These are phyloP conservation scores for Sanghuangporus weigelae DNA, from an alignment of 1,284 basidiomycete genomes.

Conservation along the genomic window DNA sequence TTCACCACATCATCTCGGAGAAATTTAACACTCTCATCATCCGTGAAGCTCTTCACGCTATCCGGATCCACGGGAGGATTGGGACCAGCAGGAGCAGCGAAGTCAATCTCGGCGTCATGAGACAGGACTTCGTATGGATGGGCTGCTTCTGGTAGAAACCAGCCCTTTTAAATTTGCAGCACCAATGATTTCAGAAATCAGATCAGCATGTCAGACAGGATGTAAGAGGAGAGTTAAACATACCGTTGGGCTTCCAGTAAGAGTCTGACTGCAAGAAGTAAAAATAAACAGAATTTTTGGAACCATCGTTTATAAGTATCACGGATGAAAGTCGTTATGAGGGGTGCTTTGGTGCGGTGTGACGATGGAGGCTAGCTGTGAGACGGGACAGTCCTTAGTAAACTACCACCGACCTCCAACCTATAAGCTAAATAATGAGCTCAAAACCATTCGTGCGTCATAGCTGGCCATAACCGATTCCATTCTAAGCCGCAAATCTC, in stretches of 20 bases:
- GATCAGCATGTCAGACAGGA: neutral
- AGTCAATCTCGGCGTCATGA: slow-evolving; percentile 55
- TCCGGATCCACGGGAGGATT: slow-evolving; percentile 66
- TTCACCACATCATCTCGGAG: slow-evolving; percentile 54
- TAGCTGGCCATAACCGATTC: neutral
- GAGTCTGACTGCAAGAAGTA: slow-evolving; percentile 62
- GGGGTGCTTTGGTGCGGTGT: too few species aligned
- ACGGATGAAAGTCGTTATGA: too few species aligned
- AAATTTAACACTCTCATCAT: slow-evolving; percentile 58
- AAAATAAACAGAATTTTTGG: slow-evolving; percentile 67
- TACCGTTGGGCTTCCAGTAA: slow-evolving; percentile 54
- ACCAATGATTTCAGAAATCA: neutral
- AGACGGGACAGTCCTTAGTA: neutral
- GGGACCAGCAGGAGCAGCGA: slow-evolving; percentile 66
- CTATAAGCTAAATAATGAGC: too few species aligned
- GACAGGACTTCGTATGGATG: slow-evolving; percentile 75
- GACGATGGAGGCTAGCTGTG: neutral
- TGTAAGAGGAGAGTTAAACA: slow-evolving; percentile 20
- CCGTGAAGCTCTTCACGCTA: slow-evolving; percentile 57
- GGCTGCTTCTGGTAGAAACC: slow-evolving; percentile 72
- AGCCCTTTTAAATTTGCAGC: slow-evolving; percentile 39
- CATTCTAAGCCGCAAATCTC: neutral
- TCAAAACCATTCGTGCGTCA: slow-evolving; percentile 1
- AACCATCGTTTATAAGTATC: slow-evolving; percentile 9
- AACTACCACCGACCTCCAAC: too few species aligned